Evolutionary conservation across 225 moss, liverwort and hornwort genomes (phyloP).

Genomic region (Ulota crispa): DNA sequence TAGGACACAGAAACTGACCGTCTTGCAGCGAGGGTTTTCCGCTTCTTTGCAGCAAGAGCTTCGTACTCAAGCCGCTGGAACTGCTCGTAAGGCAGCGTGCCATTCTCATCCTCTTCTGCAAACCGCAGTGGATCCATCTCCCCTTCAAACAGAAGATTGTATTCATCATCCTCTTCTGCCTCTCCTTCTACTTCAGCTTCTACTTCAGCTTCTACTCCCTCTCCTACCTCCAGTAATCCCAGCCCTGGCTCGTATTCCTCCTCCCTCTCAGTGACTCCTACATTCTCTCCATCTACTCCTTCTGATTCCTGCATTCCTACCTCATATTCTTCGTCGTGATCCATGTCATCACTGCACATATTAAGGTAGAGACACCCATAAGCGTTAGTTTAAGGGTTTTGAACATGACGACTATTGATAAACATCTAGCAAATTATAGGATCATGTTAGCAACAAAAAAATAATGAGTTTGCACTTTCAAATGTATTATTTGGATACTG

Average conservation of each 20-base stretch:
- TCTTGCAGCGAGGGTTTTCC: conserved; percentile 62
- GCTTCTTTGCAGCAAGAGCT: conserved; percentile 91
- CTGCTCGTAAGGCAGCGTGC: conserved; percentile 85
- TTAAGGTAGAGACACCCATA: neutral
- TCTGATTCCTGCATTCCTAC: conserved; percentile 39
- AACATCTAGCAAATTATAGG: too few species aligned
- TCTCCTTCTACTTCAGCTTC: conserved; percentile 53
- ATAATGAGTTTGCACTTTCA: too few species aligned
- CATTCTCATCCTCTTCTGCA: conserved; percentile 90
- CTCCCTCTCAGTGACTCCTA: conserved; percentile 44
- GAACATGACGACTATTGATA: too few species aligned
- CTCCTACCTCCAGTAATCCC: conserved; percentile 37
- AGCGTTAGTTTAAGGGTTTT: too few species aligned
- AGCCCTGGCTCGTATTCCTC: conserved; percentile 52
- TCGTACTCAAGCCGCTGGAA: conserved; percentile 98
- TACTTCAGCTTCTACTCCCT: conserved; percentile 39
- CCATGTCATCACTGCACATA: conserved; percentile 35
- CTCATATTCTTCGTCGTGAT: conserved; percentile 39
- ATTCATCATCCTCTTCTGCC: conserved; percentile 86
- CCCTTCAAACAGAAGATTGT: conserved; percentile 76
- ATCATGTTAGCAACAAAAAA: too few species aligned
- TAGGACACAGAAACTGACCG: conserved; percentile 26
- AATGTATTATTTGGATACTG: too few species aligned
- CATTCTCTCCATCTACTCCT: conserved; percentile 27
- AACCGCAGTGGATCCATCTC: conserved; percentile 96